Conservation (phyloP, 2,329 filamentous ascomycete genomes). For the Aureobasidium melanogenum region DNA sequence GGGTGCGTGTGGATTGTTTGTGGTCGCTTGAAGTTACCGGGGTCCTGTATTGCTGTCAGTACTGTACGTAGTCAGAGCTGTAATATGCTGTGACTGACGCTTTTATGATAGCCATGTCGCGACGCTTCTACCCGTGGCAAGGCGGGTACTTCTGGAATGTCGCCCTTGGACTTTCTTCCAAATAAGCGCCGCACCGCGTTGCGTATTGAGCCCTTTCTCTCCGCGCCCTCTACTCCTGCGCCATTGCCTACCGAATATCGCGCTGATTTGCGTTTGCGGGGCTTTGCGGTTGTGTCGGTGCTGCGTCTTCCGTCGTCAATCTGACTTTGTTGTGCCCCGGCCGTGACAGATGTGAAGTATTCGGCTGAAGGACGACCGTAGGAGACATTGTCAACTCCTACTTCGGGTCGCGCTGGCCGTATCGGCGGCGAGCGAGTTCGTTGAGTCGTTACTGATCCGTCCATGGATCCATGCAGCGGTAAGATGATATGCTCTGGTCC, state of each 20-base stretch:
- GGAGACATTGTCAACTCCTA: background rate
- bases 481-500: background rate
- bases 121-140: constrained; percentile 13
- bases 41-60: constrained; percentile 14
- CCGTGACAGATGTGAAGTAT: background rate
- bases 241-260: constrained; percentile 8
- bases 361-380: constrained; percentile 1
- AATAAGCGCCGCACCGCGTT: constrained; percentile 30
- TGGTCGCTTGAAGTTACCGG: constrained; percentile 10
- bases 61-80: background rate
- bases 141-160: constrained; percentile 9
- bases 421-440: constrained; percentile 6
- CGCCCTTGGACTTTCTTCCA: constrained; percentile 23
- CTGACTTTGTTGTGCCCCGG: background rate
- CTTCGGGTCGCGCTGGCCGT: constrained; percentile 1
- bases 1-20: constrained; percentile 6
- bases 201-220: constrained; percentile 26
- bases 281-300: background rate
- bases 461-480: constrained; percentile 10
- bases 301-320: background rate
- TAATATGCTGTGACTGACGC: constrained; percentile 14
- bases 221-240: background rate
- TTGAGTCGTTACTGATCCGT: constrained; percentile 2
- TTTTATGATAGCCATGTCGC: constrained; percentile 25
- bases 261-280: constrained; percentile 4